phyloP scores from a whole-genome alignment of 371 early-diverging fungal genomes.

The Blakeslea trispora region DNA sequence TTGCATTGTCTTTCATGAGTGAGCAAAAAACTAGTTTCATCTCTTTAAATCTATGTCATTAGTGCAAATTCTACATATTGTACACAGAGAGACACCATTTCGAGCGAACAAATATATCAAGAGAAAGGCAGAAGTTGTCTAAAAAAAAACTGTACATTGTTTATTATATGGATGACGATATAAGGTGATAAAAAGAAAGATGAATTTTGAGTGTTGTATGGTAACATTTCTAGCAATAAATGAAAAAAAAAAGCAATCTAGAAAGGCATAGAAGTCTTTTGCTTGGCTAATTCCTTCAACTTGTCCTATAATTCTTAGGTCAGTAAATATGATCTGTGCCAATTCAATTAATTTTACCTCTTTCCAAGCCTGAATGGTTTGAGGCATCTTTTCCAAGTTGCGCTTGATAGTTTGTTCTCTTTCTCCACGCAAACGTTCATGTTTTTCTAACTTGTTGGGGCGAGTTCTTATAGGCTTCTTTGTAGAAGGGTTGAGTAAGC shows the following conservation, averaged over 20 bases:
- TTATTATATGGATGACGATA: conserved; percentile 1
- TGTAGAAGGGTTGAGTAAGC: conserved; percentile 38
- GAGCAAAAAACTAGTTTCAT: too few species aligned
- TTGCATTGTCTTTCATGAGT: too few species aligned
- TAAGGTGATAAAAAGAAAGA: not conserved
- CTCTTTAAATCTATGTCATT: too few species aligned
- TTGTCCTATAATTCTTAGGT: conserved; percentile 36
- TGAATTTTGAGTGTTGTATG: too few species aligned
- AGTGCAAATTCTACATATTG: too few species aligned
- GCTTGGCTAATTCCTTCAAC: conserved; percentile 48
- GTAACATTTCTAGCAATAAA: too few species aligned
- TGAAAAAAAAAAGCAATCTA: too few species aligned
- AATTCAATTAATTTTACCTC: conserved; percentile 34
- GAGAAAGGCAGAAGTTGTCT: too few species aligned
- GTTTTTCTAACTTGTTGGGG: conserved; percentile 68
- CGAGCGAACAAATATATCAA: too few species aligned
- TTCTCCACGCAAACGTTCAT: conserved; percentile 60
- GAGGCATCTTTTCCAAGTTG: conserved; percentile 52
- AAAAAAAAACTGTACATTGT: not conserved
- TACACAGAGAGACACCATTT: too few species aligned
- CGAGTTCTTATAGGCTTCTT: conserved; percentile 49
- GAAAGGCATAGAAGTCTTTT: conserved; percentile 52
- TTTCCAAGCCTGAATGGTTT: conserved; percentile 54
- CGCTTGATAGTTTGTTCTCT: conserved; percentile 48
- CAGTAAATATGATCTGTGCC: too few species aligned